Percentiles rank a stretch among this genome's conserved stretches.
Evolutionary conservation across 176 grass and related monocot genomes (phyloP).

Genomic region (Miscanthus lutarioriparius): DNA sequence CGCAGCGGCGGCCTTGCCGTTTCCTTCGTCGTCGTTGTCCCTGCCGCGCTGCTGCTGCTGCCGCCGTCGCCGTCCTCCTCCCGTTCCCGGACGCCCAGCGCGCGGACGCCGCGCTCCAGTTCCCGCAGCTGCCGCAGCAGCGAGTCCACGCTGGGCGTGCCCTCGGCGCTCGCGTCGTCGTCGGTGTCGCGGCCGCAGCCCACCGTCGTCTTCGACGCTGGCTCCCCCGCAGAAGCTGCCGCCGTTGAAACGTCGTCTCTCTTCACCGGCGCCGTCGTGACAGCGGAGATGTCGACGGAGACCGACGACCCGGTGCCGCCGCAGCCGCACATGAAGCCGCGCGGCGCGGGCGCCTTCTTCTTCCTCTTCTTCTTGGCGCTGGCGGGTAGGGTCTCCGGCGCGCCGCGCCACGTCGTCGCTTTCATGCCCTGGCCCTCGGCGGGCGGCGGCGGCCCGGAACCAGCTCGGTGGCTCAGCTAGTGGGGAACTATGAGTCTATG

Average conservation of each 20-base stretch:
- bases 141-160: conserved; percentile 47
- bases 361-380: background rate
- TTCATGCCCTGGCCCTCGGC: conserved; percentile 42
- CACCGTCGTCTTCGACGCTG: background rate
- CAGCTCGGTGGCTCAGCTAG: background rate
- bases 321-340: conserved; percentile 59
- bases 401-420: conserved; percentile 40
- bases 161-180: conserved; percentile 8
- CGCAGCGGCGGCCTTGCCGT: background rate
- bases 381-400: background rate
- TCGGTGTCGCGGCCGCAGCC: background rate
- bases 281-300: conserved; percentile 34
- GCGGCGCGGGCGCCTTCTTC: background rate
- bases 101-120: conserved; percentile 59
- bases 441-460: background rate
- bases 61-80: background rate
- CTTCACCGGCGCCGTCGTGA: background rate
- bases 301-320: conserved; percentile 49
- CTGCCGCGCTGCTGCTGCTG: background rate
- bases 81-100: conserved; percentile 19
- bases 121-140: conserved; percentile 57
- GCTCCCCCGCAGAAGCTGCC: background rate
- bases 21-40: background rate
- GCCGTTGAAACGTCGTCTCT: background rate
- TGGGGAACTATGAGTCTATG: background rate